These are phyloP conservation scores for Monoraphidium neglectum DNA, from an alignment of 139 green algal species.

Conservation along the genomic window DNA sequence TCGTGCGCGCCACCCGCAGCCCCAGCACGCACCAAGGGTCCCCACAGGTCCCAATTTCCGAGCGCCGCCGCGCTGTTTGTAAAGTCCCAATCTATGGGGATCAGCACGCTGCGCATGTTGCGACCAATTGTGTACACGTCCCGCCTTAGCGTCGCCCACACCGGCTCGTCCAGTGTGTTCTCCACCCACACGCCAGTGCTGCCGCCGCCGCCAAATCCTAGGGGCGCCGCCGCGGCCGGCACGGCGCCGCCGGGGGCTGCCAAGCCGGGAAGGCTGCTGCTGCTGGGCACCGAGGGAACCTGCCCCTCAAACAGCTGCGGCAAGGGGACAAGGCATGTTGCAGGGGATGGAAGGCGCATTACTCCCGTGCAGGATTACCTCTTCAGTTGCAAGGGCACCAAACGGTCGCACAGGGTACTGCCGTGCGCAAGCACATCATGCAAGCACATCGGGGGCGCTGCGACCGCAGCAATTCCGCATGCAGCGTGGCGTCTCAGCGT, in stretches of 20 bases:
- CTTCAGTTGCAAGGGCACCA: too few species aligned
- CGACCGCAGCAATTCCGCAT: too few species aligned
- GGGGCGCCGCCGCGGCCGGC: too few species aligned
- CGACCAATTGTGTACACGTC: slow-evolving; percentile 87
- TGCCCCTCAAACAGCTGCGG: slow-evolving; percentile 27
- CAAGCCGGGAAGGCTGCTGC: background rate
- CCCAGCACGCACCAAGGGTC: slow-evolving; percentile 84
- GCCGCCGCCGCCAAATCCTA: slow-evolving; percentile 1
- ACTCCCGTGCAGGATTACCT: background rate
- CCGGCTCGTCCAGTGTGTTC: slow-evolving; percentile 92
- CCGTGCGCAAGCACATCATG: too few species aligned
- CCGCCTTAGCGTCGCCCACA: slow-evolving; percentile 86
- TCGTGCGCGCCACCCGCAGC: too few species aligned
- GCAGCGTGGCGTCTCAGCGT: too few species aligned
- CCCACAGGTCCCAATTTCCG: slow-evolving; percentile 98
- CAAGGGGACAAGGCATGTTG: background rate
- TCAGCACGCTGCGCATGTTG: slow-evolving; percentile 86
- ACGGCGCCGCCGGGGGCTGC: background rate
- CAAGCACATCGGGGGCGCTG: too few species aligned
- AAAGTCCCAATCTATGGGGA: slow-evolving; percentile 79
- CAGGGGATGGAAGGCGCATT: background rate
- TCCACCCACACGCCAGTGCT: slow-evolving; percentile 13
- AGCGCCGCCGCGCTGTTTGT: slow-evolving; percentile 73
- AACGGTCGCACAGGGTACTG: too few species aligned
- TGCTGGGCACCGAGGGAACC: slow-evolving; percentile 22